Evolutionary conservation across 768 basidiomycete genomes (phyloP).

Genomic region (Mycena galericulata): DNA sequence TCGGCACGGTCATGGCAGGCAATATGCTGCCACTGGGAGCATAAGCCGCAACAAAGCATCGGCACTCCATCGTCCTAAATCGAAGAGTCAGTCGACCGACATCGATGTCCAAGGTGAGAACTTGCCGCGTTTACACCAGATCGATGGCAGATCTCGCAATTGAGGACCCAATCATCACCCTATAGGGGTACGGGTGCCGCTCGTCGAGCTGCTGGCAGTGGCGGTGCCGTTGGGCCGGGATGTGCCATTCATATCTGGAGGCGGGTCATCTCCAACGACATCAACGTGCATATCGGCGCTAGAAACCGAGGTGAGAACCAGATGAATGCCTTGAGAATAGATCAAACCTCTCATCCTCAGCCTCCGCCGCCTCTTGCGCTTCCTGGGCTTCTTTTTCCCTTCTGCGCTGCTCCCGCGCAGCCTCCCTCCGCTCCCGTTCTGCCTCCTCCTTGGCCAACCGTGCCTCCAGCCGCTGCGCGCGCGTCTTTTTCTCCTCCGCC

Average conservation of each 20-base stretch:
- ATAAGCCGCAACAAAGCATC: conserved; percentile 85
- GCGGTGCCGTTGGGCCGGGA: conserved; percentile 33
- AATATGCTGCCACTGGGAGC: conserved; percentile 92
- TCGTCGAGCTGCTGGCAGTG: conserved; percentile 41
- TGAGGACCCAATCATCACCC: conserved; percentile 84
- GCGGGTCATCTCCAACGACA: not conserved
- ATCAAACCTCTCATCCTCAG: conserved; percentile 38
- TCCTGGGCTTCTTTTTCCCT: conserved; percentile 62
- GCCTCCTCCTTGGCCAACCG: conserved; percentile 69
- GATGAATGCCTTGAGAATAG: not conserved
- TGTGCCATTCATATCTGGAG: not conserved
- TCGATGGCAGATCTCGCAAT: conserved; percentile 87
- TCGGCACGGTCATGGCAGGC: conserved; percentile 85
- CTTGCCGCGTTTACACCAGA: conserved; percentile 80
- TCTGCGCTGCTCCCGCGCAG: conserved; percentile 66
- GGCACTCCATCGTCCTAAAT: conserved; percentile 81
- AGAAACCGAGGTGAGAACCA: not conserved
- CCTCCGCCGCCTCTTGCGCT: conserved; percentile 45
- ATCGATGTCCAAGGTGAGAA: conserved; percentile 24
- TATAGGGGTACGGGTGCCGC: conserved; percentile 65
- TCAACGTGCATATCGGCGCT: not conserved
- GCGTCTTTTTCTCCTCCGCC: conserved; percentile 74
- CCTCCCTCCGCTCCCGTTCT: conserved; percentile 66
- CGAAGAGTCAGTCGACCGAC: conserved; percentile 19
- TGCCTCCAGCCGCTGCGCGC: conserved; percentile 68